Evolutionary conservation across 768 basidiomycete species (phyloP).

Genomic region (Lactarius sp.): DNA sequence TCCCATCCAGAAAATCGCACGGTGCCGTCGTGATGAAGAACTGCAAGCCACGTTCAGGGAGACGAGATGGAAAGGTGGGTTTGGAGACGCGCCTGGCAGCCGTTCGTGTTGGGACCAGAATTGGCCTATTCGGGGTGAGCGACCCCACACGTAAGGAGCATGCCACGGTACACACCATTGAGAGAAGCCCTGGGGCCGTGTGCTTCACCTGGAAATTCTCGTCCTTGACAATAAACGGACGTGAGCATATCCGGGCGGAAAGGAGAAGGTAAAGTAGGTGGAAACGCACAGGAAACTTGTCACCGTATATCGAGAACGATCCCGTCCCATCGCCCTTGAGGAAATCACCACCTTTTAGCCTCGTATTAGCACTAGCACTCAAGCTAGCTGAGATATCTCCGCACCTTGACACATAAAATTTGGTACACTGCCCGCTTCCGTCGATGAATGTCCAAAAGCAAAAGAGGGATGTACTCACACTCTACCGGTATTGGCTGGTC

Average conservation of each 20-base stretch:
- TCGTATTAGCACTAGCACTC: background rate
- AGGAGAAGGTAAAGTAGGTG: background rate
- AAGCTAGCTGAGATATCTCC: conserved; percentile 13
- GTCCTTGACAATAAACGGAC: conserved; percentile 46
- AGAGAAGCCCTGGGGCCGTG: conserved; percentile 75
- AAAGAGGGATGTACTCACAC: conserved; percentile 46
- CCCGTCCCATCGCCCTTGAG: conserved; percentile 94
- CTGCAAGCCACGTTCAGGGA: conserved; percentile 34
- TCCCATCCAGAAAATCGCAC: conserved; percentile 93
- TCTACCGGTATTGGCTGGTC: conserved; percentile 38
- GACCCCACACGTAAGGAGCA: background rate
- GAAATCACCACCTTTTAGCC: conserved; percentile 78
- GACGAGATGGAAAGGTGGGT: background rate
- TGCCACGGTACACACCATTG: conserved; percentile 60
- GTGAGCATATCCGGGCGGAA: background rate
- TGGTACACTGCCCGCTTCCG: conserved; percentile 49
- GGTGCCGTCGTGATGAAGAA: conserved; percentile 97
- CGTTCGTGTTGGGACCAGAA: conserved; percentile 91
- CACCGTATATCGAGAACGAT: conserved; percentile 94
- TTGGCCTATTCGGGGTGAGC: conserved; percentile 60
- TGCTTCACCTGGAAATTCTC: conserved; percentile 96
- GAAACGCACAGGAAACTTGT: conserved; percentile 75
- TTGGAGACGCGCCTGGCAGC: conserved; percentile 60
- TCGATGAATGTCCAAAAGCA: conserved; percentile 21
- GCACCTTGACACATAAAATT: conserved; percentile 96